These are phyloP conservation scores for Talaromyces atroroseus DNA, from an alignment of 2,329 filamentous ascomycete species.

Conservation along the genomic window DNA sequence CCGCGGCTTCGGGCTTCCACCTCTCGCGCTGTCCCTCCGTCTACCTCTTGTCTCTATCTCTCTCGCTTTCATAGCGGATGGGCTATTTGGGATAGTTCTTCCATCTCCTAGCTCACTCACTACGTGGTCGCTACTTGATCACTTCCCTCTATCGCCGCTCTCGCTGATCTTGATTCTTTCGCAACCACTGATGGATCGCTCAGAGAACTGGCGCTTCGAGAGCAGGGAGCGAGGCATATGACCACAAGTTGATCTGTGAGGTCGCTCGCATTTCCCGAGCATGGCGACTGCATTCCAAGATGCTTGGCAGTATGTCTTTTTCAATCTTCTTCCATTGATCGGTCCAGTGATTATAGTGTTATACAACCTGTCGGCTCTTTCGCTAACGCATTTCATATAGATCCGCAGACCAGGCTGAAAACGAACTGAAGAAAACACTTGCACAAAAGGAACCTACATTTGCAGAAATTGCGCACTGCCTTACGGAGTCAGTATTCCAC, in stretches of 20 bases:
- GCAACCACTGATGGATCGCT: constrained; percentile 49
- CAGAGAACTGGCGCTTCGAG: constrained; percentile 42
- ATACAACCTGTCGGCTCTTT: not conserved
- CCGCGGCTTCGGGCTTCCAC: not conserved
- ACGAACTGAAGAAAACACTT: constrained; percentile 44
- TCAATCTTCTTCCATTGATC: constrained; percentile 8
- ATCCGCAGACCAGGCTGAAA: constrained; percentile 42
- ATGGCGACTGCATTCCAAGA: constrained; percentile 46
- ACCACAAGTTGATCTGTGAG: constrained; percentile 51
- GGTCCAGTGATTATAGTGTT: not conserved
- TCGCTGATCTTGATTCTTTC: not conserved
- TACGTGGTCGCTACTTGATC: not conserved
- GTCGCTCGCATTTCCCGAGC: constrained; percentile 31
- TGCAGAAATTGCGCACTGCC: constrained; percentile 45
- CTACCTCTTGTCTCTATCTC: not conserved
- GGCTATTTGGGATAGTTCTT: not conserved
- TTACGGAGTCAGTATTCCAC: constrained; percentile 31
- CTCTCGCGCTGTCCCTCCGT: not conserved
- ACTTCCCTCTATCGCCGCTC: not conserved
- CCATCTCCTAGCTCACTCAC: not conserved
- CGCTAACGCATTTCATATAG: constrained; percentile 17
- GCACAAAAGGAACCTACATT: constrained; percentile 46
- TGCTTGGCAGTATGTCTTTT: constrained; percentile 47
- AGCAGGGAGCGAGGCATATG: constrained; percentile 53
- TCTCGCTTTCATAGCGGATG: not conserved